These are phyloP conservation scores for Quercus bicolor DNA, from an alignment of 306 rosid genomes.

Conservation along the genomic window DNA sequence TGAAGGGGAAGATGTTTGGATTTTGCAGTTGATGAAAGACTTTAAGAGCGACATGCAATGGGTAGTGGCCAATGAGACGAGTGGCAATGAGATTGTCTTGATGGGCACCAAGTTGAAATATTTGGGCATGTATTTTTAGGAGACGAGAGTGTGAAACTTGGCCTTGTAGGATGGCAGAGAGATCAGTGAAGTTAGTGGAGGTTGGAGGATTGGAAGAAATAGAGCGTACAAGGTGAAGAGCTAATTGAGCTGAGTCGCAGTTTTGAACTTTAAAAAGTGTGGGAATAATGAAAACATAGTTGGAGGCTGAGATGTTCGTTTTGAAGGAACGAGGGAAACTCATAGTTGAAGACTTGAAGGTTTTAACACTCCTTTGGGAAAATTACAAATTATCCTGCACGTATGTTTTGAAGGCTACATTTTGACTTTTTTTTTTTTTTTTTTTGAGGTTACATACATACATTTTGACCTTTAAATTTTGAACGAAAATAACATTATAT, in stretches of 20 bases:
- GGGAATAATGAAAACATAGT: slow-evolving; percentile 20
- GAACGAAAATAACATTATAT: too few relatives aligned
- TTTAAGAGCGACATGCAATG: slow-evolving; percentile 28
- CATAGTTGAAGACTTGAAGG: too few relatives aligned
- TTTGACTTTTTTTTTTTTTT: too few relatives aligned
- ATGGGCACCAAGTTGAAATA: slow-evolving; percentile 44
- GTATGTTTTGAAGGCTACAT: too few relatives aligned
- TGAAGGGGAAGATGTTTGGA: slow-evolving; percentile 59
- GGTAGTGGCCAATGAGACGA: slow-evolving; percentile 64
- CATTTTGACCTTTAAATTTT: too few relatives aligned
- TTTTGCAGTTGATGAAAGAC: slow-evolving; percentile 40
- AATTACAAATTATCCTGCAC: too few relatives aligned
- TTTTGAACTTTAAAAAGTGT: slow-evolving; percentile 9
- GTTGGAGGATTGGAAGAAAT: slow-evolving; percentile 7
- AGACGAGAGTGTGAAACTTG: slow-evolving; percentile 32
- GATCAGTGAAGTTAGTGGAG: slow-evolving; percentile 5
- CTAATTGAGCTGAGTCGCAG: background rate
- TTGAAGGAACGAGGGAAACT: too few relatives aligned
- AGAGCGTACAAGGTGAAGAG: slow-evolving; percentile 22
- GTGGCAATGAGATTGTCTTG: slow-evolving; percentile 55
- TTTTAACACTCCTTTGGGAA: too few relatives aligned
- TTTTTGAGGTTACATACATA: too few relatives aligned
- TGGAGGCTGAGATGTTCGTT: background rate
- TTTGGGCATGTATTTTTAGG: slow-evolving; percentile 52
- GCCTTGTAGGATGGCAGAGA: slow-evolving; percentile 40